Evolutionary conservation across 352 stramenopile genomes (phyloP), one percentile per base, ranked within the genome.

Genomic region (Thalassiosira pacifica): DNA sequence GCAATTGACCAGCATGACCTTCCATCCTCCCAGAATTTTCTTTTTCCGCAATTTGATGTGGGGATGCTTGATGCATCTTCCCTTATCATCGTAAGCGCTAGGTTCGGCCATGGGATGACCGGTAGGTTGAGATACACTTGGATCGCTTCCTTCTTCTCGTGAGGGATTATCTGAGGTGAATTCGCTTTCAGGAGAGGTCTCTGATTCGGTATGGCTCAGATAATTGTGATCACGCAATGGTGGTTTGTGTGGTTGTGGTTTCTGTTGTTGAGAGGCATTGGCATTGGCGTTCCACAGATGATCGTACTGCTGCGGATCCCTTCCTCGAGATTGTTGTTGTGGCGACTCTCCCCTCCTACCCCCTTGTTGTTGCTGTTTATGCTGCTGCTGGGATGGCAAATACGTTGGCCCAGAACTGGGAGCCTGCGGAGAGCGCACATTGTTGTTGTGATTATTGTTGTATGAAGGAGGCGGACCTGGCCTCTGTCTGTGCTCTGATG

Each of bases 11-110:
- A 75, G 37, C n/a, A 88, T 70, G 40, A 88, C 73, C 24, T 85
- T 77, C 65, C 76, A 88, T 42, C 82, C 82, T 24, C 82, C 76
- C n/a, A 88, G 40, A 64, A 88, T 72, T 55, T 84, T 88, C 64
- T 85, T 88, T 48, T 88, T 88, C 37, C 71, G 64, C 9, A 88
- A 24, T 64, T 76, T 75, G 27, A 85, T 76, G 66, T 84, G 66
- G 13, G 82, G 82, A 64, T 88, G 82, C 18, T 55, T 75, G 26
- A 76, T 48, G 37, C 82, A 88, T 48, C 76, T 34, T 11, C 82
- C 82, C 27, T 71, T 76, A 24, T 81, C 72, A 22, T 88, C 82
- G 32, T 59, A 84, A 2, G 34, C 5, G 40, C 26, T 42, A 9
- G 60, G 60, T 63, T 69, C 40, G 22, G 40, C 26, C 72, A 64